These are phyloP conservation scores for Calonectria leucothoes DNA, from an alignment of 2,329 filamentous ascomycete species.

Conservation along the genomic window DNA sequence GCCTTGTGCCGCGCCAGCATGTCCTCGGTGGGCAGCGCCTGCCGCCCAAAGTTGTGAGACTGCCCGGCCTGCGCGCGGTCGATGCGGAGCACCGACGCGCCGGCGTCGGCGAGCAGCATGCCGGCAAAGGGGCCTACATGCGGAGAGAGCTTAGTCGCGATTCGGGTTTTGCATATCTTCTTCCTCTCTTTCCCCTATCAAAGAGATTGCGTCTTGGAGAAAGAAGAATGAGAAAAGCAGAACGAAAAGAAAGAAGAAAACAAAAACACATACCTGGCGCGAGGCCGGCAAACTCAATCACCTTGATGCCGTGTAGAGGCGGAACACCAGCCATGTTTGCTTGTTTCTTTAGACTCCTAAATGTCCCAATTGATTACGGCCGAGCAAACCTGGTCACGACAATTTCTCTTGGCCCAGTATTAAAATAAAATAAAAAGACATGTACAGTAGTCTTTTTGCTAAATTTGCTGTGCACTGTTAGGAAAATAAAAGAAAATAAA, in stretches of 20 bases:
- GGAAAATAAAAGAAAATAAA: too few relatives aligned
- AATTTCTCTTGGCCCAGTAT: not conserved
- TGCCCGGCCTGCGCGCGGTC: slow-evolving; percentile 70
- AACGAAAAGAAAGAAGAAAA: not conserved
- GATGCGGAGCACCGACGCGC: slow-evolving; percentile 87
- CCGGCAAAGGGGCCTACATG: slow-evolving; percentile 83
- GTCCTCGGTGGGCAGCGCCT: slow-evolving; percentile 68
- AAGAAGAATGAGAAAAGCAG: too few relatives aligned
- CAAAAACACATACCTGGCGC: slow-evolving; percentile 64
- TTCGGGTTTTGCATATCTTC: not conserved
- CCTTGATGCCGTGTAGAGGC: slow-evolving; percentile 63
- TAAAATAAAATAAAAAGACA: too few relatives aligned
- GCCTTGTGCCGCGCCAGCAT: slow-evolving; percentile 83
- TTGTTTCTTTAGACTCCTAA: slow-evolving; percentile 39
- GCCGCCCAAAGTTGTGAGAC: slow-evolving; percentile 50
- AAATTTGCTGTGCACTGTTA: not conserved
- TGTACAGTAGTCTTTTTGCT: not conserved
- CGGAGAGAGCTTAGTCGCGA: not conserved
- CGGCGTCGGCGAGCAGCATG: slow-evolving; percentile 89
- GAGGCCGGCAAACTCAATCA: slow-evolving; percentile 70
- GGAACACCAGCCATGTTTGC: slow-evolving; percentile 43
- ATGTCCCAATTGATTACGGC: not conserved
- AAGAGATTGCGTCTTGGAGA: too few relatives aligned
- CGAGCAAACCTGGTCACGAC: not conserved
- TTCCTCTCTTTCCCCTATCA: not conserved